Evolutionary conservation across 179 eudicot genomes (phyloP).

Genomic region (Sideroxylon spinosum): DNA sequence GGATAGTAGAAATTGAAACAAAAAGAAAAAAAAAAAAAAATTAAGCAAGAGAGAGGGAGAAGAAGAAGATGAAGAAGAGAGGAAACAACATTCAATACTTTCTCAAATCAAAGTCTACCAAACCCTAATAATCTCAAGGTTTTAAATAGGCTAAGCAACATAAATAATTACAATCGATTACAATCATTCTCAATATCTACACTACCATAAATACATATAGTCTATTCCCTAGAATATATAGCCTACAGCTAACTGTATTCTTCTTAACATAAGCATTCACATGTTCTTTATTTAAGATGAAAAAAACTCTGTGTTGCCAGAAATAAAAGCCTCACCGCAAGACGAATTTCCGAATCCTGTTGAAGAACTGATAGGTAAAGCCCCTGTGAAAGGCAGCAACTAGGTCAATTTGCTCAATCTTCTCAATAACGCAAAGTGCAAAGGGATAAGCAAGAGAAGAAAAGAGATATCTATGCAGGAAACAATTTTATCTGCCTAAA

Average conservation of each 20-base stretch:
- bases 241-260: background rate
- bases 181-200: no score
- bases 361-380: conserved; percentile 71
- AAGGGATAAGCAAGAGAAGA: background rate
- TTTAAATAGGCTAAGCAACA: no score
- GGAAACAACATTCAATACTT: no score
- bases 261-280: background rate
- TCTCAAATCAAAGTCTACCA: no score
- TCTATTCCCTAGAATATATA: no score
- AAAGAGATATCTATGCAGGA: background rate
- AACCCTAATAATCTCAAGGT: no score
- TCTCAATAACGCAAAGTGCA: background rate
- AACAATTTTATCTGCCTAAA: background rate
- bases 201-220: no score
- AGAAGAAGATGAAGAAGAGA: no score
- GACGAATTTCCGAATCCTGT: conserved; percentile 71
- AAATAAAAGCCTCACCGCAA: conserved; percentile 55
- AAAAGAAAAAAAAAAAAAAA: no score
- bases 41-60: no score
- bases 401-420: background rate
- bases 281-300: background rate
- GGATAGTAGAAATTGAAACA: no score
- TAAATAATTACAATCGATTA: no score
- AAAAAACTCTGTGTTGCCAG: background rate
- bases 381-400: conserved; percentile 49